Evolutionary conservation across 345 rosid species (phyloP).

Genomic region (Sonneratia caseolaris): DNA sequence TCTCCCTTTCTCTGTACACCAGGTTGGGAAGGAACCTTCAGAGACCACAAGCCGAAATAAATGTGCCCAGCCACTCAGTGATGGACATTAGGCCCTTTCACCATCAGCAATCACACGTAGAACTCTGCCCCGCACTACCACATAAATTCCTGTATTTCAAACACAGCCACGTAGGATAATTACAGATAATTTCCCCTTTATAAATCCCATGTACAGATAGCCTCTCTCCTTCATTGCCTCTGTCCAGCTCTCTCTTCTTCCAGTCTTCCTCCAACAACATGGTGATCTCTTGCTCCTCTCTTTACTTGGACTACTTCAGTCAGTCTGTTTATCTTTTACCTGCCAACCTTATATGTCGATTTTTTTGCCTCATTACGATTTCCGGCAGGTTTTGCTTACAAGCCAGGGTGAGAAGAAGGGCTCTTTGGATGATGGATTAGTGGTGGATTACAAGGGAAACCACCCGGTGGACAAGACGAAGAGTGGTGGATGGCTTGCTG

Average conservation of each 20-base stretch:
- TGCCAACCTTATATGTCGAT: neutral
- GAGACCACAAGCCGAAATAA: slow-evolving; percentile 1
- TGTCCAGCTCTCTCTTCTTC: neutral
- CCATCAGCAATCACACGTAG: neutral
- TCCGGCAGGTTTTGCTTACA: slow-evolving; percentile 38
- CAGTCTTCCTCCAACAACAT: neutral
- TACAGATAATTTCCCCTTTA: neutral
- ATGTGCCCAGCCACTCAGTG: neutral
- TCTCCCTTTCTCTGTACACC: neutral
- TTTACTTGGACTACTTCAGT: neutral
- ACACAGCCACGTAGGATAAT: neutral
- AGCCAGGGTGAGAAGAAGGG: slow-evolving; percentile 31
- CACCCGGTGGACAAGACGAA: slow-evolving; percentile 61
- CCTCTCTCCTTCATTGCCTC: neutral
- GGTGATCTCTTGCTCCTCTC: neutral
- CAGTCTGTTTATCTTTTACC: neutral
- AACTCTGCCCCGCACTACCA: neutral
- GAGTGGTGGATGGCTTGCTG: slow-evolving; percentile 88
- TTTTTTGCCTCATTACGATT: neutral
- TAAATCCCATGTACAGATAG: neutral
- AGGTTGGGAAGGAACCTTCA: neutral
- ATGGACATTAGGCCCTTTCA: too few relatives aligned
- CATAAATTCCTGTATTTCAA: too few relatives aligned
- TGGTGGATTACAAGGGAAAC: slow-evolving; percentile 51
- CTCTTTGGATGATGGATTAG: slow-evolving; percentile 21